Percentiles rank a stretch among this genome's conserved stretches.
These are phyloP conservation scores for Houttuynia cordata DNA, from an alignment of 164 flowering plant species.

Conservation along the genomic window DNA sequence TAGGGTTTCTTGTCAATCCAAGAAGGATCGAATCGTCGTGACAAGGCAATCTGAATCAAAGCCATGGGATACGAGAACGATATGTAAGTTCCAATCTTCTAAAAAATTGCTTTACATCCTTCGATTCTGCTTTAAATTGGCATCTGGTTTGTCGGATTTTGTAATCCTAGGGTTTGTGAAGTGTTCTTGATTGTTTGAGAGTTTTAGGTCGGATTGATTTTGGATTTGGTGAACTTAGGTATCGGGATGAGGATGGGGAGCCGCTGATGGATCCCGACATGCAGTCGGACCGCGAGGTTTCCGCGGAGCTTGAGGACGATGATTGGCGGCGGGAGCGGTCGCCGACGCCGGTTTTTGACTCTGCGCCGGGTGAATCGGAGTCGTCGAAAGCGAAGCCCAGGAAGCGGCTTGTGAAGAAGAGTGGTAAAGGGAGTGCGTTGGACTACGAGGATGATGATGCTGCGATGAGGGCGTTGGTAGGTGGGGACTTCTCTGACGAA, in stretches of 20 bases:
- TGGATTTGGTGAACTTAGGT: constrained; percentile 22
- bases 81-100: constrained; percentile 1
- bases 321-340: constrained; percentile 46
- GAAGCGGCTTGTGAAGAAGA: constrained; percentile 68
- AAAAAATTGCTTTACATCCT: not conserved
- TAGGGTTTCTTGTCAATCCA: no score
- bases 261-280: constrained; percentile 72
- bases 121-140: not conserved
- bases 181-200: not conserved
- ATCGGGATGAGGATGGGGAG: constrained; percentile 84
- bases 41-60: no score
- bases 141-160: not conserved
- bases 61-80: constrained; percentile 3
- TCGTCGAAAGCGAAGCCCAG: constrained; percentile 38
- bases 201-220: not conserved
- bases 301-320: constrained; percentile 19
- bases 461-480: constrained; percentile 13
- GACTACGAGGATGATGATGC: constrained; percentile 21
- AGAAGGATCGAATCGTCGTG: no score
- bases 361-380: not conserved
- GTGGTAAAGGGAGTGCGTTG: constrained; percentile 13
- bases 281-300: constrained; percentile 36
- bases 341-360: constrained; percentile 33
- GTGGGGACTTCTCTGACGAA: constrained; percentile 11
- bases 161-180: not conserved